These are phyloP conservation scores for Blyttiomyces sp. DNA, from an alignment of 371 early-diverging fungal genomes.

Conservation along the genomic window DNA sequence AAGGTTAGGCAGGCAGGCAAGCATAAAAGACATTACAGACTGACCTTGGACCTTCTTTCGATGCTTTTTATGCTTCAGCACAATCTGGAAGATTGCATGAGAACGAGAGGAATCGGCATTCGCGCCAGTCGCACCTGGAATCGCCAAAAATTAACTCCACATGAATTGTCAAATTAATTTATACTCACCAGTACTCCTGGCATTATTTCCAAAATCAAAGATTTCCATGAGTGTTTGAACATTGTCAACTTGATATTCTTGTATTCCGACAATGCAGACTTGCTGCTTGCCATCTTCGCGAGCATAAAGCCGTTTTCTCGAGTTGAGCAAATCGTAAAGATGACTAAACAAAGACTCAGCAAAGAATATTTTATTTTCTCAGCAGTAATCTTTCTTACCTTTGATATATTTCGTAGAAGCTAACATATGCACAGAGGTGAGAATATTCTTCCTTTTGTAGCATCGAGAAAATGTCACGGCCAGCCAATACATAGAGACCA, in stretches of 20 bases:
- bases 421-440: constrained; percentile 77
- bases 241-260: constrained; percentile 72
- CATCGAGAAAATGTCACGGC: constrained; percentile 79
- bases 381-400: constrained; percentile 23
- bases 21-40: not conserved
- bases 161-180: not conserved
- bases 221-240: constrained; percentile 80
- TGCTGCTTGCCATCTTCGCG: constrained; percentile 94
- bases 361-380: not conserved
- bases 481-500: constrained; percentile 89
- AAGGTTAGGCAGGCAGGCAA: not conserved
- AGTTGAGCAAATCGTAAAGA: constrained; percentile 90
- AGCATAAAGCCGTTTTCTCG: constrained; percentile 80
- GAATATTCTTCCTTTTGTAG: constrained; percentile 51
- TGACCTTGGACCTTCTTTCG: constrained; percentile 50
- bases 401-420: constrained; percentile 97
- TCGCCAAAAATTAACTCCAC: not conserved
- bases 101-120: constrained; percentile 96
- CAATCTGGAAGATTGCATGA: constrained; percentile 95
- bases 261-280: constrained; percentile 84
- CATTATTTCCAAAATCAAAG: constrained; percentile 85
- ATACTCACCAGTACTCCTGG: constrained; percentile 77
- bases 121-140: constrained; percentile 84
- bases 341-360: constrained; percentile 45
- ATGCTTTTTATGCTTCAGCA: constrained; percentile 66